Base-by-base conservation (phyloP, 345 rosid genomes). In the Dipteronia dyeriana region DNA sequence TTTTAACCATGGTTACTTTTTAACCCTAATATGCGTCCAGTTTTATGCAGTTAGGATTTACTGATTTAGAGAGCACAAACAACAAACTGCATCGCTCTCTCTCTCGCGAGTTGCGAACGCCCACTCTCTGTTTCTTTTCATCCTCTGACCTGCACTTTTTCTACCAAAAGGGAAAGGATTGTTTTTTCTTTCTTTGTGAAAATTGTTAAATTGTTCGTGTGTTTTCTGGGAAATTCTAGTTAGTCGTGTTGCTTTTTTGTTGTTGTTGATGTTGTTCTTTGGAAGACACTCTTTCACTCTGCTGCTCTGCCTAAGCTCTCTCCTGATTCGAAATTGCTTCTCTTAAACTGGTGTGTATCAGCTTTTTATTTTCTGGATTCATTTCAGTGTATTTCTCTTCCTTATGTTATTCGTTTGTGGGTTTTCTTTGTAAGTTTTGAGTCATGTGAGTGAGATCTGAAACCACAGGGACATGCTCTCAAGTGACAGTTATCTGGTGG, bases 391-490 rank as follows among this genome's bases (percentile, higher is more conserved):
- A 1, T 23, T 17, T 57, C 2, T 53, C n/a, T 3, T 49, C 14
- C 4, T 49, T 19, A 7, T 20, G 1, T 1, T 56, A 2, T n/a
- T 57, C 66, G 61, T 81, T 78, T 80, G 68, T 76, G 81, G 78
- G 75, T 73, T 85, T 80, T 79, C n/a, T 68, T 56, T 75, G 61
- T 76, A 34, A 53, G 26, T 73, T 76, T 17, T 20, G 63, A 51
- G 68, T 9, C 45, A 74, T 39, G 79, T 74, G 88, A 85, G 79
- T 75, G 88, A 87, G 91, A 91, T 88, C 89, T 85, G 85, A 79
- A 79, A 79, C 77, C 78, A 70, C 45, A 9, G 71, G 61, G 66
- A 70, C 73, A 26, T 67, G n/a, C 60, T 67, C 23, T 65, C 71
- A 22, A 19, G 68, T 19, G 22, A 71, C 61, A 68, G 61, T 60